Evolutionary conservation across 169 alveolate species (phyloP), one percentile per base, ranked within the genome.

Genomic region (Besnoitia besnoiti): DNA sequence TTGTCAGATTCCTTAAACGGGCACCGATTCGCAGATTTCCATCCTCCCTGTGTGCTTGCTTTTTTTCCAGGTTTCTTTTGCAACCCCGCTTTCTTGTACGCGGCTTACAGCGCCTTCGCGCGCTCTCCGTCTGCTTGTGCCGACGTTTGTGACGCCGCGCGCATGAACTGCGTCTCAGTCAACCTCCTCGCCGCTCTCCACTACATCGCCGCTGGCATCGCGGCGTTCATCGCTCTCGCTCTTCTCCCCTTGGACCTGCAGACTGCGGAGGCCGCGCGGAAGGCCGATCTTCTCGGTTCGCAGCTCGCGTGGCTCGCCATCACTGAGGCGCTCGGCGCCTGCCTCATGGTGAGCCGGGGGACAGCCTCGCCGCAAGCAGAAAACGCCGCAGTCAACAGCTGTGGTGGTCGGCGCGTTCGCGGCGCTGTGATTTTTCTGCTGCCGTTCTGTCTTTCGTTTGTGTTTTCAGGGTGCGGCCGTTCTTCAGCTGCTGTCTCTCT

Each of bases 241-340:
- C 27, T n/a, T 10, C 82, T 73, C n/a, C 46, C 82, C 82, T 73
- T 37, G 3, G 39, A n/a, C n/a, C 82, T 19, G 3, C 27, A 19
- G 16, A n/a, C 24, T 16, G 82, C 46, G 30, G 46, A 73, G 82
- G 14, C 47, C 0, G 14, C 46, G 16, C 2, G 27, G 44, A 73
- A 37, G 47, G 27, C 8, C 14, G 82, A 73, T n/a, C 46, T 73
- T 37, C 21, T 73, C 46, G 14, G 47, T n/a, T 7, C 82, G 12
- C 82, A 35, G 16, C 46, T 73, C 44, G 82, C 82, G 16, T 35
- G 82, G 47, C 46, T 0, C 14, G 46, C 47, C 44, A 0, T 73
- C 82, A 8, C 30, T 16, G 82, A 73, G n/a, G 82, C 82, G 16
- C 82, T 73, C 16, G 82, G 82, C 39, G 82, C 82, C 2, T 73